phyloP scores from a whole-genome alignment of 371 early-diverging fungal genomes.

The Syncephalis plumigaleata region DNA sequence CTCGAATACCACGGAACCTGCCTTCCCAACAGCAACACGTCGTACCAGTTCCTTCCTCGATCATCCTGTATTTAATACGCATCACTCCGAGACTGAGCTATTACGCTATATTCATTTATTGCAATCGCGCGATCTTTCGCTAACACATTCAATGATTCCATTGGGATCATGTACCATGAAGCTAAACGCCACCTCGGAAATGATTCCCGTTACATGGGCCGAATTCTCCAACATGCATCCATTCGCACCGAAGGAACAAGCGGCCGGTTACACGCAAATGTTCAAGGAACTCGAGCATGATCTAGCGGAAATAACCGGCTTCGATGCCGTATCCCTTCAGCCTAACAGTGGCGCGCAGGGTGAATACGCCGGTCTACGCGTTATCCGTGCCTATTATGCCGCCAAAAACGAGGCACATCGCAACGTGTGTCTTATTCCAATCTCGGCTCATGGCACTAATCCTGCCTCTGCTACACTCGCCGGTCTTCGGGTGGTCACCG shows the following conservation, averaged over 20 bases:
- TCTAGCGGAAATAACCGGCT: conserved; percentile 82
- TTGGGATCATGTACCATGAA: conserved; percentile 98
- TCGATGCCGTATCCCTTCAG: conserved; percentile 80
- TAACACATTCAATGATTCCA: conserved; percentile 95
- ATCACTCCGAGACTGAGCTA: conserved; percentile 98
- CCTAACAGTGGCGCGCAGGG: conserved; percentile 98
- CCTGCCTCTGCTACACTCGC: conserved; percentile 97
- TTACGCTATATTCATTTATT: conserved; percentile 85
- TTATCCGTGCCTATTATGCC: conserved; percentile 79
- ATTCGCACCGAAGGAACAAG: conserved; percentile 84
- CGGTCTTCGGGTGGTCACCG: conserved; percentile 80
- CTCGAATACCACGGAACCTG: too few relatives aligned
- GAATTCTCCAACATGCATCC: conserved; percentile 91
- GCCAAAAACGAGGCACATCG: conserved; percentile 67
- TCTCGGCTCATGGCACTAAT: conserved; percentile 97
- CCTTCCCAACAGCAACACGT: too few relatives aligned
- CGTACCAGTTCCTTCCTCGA: conserved; percentile 47
- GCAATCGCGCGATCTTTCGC: conserved; percentile 87
- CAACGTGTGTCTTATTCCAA: conserved; percentile 88
- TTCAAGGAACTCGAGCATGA: conserved; percentile 71
- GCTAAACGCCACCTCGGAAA: conserved; percentile 93
- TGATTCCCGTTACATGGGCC: conserved; percentile 96
- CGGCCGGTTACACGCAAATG: conserved; percentile 75
- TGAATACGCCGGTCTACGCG: conserved; percentile 90
- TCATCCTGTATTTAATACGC: conserved; percentile 82